These are phyloP conservation scores for Litchi chinensis DNA, from an alignment of 345 rosid genomes.

Conservation along the genomic window DNA sequence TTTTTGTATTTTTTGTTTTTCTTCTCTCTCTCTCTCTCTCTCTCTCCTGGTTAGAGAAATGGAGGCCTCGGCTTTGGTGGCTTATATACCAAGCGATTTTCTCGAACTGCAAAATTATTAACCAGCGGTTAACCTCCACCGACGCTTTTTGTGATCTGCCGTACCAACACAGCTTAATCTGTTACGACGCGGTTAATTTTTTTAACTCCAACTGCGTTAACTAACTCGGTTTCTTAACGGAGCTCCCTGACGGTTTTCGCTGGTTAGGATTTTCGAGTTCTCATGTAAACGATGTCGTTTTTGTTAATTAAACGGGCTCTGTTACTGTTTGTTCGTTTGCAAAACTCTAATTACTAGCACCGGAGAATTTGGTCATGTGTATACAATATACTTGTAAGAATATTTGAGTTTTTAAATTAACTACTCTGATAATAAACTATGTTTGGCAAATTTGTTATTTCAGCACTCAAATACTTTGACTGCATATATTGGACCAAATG, in stretches of 20 bases:
- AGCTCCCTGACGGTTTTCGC: not conserved
- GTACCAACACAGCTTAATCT: not conserved
- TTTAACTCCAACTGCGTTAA: not conserved
- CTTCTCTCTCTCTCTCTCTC: not conserved
- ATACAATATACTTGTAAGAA: too few species aligned
- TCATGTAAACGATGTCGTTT: too few species aligned
- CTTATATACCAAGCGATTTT: conserved; percentile 44
- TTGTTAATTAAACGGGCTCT: too few species aligned
- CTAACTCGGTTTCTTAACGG: not conserved
- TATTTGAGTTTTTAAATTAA: too few species aligned
- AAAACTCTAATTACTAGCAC: too few species aligned
- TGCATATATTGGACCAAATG: too few species aligned
- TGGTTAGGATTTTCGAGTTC: too few species aligned
- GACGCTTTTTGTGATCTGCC: conserved; percentile 30
- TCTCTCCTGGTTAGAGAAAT: conserved; percentile 2
- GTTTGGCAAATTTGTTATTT: too few species aligned
- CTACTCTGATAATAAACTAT: too few species aligned
- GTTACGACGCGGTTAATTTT: not conserved
- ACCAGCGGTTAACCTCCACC: conserved; percentile 40
- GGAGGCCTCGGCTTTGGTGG: conserved; percentile 11
- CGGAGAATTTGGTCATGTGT: too few species aligned
- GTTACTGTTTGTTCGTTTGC: too few species aligned
- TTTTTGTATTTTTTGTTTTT: conserved; percentile 9
- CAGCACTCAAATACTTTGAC: too few species aligned
- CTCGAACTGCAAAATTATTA: conserved; percentile 4